Percentiles rank a stretch among this genome's conserved stretches.
These are phyloP conservation scores for Micromonas commoda DNA, from an alignment of 139 green algal genomes.

Conservation along the genomic window DNA sequence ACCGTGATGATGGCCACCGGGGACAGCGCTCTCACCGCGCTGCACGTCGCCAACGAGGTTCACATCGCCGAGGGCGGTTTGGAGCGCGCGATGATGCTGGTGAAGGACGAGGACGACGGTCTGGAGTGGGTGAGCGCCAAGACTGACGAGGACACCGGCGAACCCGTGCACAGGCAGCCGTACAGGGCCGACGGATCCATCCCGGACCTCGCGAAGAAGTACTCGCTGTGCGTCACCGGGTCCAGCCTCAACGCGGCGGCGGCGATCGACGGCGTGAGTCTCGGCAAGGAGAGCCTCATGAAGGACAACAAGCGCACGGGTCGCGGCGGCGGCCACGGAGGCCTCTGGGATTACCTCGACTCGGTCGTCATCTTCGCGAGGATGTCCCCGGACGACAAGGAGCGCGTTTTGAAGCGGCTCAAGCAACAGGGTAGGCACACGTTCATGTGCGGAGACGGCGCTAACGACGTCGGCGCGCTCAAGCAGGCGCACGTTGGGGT, in stretches of 20 bases:
- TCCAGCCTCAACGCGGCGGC: conserved; percentile 4
- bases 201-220: conserved; percentile 6
- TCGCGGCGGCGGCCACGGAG: background rate
- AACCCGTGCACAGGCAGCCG: background rate
- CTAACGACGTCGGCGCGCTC: conserved; percentile 39
- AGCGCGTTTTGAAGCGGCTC: conserved; percentile 25
- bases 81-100: conserved; percentile 18
- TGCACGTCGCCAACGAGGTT: conserved; percentile 35
- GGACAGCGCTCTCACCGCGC: conserved; percentile 31
- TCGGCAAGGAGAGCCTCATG: background rate
- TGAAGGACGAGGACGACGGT: background rate
- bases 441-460: conserved; percentile 40
- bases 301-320: background rate
- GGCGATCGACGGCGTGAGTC: background rate
- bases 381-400: conserved; percentile 38
- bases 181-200: conserved; percentile 20
- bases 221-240: conserved; percentile 19
- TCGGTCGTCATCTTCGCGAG: conserved; percentile 26
- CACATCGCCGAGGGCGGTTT: conserved; percentile 17
- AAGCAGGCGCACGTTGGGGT: conserved; percentile 39
- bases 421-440: conserved; percentile 25
- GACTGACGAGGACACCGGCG: background rate
- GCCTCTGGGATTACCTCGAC: conserved; percentile 25
- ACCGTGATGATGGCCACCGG: conserved; percentile 37
- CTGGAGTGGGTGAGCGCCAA: conserved; percentile 10